phyloP scores from a whole-genome alignment of 495 filamentous ascomycete species.

The Chaetomidium leptoderma region DNA sequence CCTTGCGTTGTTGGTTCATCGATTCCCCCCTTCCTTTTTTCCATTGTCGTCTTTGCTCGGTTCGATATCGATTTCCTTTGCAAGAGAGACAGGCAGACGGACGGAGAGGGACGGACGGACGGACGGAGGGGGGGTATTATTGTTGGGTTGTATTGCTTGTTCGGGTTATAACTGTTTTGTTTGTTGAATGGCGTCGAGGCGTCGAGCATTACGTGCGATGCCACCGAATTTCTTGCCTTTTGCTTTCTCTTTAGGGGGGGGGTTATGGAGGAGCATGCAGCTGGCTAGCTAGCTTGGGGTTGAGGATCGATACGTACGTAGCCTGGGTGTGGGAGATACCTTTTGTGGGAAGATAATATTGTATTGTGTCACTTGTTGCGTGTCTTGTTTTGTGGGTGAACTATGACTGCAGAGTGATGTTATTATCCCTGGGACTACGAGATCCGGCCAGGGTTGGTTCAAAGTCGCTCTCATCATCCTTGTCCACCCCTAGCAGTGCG shows the following conservation, averaged over 20 bases:
- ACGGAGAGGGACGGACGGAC: neutral
- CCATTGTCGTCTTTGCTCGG: constrained; percentile 3
- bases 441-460: too few species aligned
- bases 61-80: too few species aligned
- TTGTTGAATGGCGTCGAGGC: neutral
- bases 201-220: too few species aligned
- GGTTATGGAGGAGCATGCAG: neutral
- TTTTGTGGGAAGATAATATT: neutral
- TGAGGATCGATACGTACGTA: neutral
- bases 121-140: neutral
- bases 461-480: too few species aligned
- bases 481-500: too few species aligned
- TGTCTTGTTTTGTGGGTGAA: neutral
- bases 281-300: neutral
- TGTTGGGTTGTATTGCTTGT: neutral
- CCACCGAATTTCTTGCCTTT: neutral
- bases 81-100: too few species aligned
- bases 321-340: neutral
- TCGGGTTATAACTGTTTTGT: neutral
- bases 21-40: constrained; percentile 11
- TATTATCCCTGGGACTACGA: too few species aligned
- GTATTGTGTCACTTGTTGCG: neutral
- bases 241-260: too few species aligned
- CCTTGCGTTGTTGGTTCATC: neutral
- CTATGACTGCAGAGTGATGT: too few species aligned